Conservation (phyloP, 2,329 filamentous ascomycete genomes). For the Nemania bipapillata region DNA sequence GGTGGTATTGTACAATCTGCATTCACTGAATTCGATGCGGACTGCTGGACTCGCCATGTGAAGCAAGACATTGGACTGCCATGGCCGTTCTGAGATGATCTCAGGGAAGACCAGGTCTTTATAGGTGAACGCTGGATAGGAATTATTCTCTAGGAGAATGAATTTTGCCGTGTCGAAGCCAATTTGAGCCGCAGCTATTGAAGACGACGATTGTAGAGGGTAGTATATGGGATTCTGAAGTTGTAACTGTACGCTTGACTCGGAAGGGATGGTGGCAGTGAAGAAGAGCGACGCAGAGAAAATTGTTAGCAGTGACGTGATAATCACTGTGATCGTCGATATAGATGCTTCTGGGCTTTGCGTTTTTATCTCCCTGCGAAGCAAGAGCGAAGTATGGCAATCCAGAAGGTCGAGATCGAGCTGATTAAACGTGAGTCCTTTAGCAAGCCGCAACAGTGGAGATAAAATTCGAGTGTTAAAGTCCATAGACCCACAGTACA, state of each 20-base stretch:
- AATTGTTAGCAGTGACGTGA: conserved; percentile 9
- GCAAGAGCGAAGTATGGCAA: background rate
- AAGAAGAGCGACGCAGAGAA: conserved; percentile 25
- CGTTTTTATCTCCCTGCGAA: background rate
- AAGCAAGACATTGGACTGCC: background rate
- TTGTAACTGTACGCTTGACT: conserved; percentile 1
- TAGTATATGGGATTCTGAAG: conserved; percentile 10
- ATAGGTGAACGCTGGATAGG: conserved; percentile 19
- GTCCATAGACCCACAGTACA: background rate
- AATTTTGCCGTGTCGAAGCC: no score
- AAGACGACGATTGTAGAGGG: background rate
- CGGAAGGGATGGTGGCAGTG: background rate
- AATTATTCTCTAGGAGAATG: conserved; percentile 13
- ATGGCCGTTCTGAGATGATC: background rate
- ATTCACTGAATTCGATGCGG: background rate
- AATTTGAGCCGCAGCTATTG: background rate
- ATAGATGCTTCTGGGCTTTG: background rate
- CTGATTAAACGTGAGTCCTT: background rate
- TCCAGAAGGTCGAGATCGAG: background rate
- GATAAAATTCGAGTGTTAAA: background rate
- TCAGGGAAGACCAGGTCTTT: conserved; percentile 14
- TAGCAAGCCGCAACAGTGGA: background rate
- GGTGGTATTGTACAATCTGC: conserved; percentile 3
- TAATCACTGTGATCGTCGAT: conserved; percentile 9
- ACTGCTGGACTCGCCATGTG: conserved; percentile 11